Base-by-base conservation (phyloP, 1,284 basidiomycete genomes). In the Cutaneotrichosporon sp. region DNA sequence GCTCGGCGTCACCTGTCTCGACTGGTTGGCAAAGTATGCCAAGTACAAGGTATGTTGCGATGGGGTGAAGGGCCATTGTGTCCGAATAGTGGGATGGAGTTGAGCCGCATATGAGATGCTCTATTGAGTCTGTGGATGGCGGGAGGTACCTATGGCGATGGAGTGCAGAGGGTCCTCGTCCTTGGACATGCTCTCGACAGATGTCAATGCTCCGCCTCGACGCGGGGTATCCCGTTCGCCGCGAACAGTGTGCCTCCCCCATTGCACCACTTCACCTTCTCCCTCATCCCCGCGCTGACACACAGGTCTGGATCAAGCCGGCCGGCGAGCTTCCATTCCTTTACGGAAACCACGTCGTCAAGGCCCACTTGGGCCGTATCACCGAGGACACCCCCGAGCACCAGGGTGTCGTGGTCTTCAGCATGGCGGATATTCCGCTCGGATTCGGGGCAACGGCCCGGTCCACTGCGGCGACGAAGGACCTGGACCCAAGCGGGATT, bases 251-350 rank as follows among this genome's bases (percentile, higher is more conserved):
- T n/a, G n/a, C n/a, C n/a, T n/a, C n/a, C n/a, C n/a, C n/a, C n/a
- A n/a, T n/a, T n/a, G n/a, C n/a, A n/a, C n/a, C n/a, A n/a, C n/a
- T n/a, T n/a, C n/a, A n/a, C n/a, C n/a, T n/a, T n/a, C n/a, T n/a
- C n/a, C n/a, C n/a, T n/a, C n/a, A n/a, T n/a, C n/a, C n/a, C n/a
- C n/a, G n/a, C n/a, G 16, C 38, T 41, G n/a, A 22, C 26, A 46
- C 25, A n/a, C 62, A 96, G 93, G 84, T 97, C 32, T 99, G 96
- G 96, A 94, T 98, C 75, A 99, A 99, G 76, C 88, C 93, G 14
- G 96, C 98, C 61, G 96, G 96, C 67, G 96, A 99, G 77, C 91
- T 98, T 84, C 96, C 96, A 3, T 99, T 97, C 80, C 77, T 99
- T 46, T 99, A 98, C 68, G 96, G 96, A 52, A 98, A 98, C 72